Base-by-base conservation (phyloP, 805 yeast genomes). In the Dipodascopsis uninucleata region DNA sequence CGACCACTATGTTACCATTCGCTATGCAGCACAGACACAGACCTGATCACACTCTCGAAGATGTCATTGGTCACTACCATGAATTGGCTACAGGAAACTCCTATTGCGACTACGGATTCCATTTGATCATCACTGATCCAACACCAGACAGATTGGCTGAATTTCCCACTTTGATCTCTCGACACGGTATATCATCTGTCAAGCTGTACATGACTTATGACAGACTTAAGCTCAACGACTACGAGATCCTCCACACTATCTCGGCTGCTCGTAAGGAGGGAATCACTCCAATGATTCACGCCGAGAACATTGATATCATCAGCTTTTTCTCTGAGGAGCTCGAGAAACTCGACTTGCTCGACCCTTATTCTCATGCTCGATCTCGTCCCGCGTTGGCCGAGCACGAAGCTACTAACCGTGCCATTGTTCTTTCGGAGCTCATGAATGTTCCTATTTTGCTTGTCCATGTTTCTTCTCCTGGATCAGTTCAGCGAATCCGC, bases 331-430 rank as follows among this genome's bases (percentile, higher is more conserved):
- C 65, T 32, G 68, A 69, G 34, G 70, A 71, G 44, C 58, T 74
- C 12, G 68, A 67, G 47, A 60, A 62, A 46, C 64, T 67, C 40
- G 63, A 64, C 9, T 48, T 68, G 47, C 61, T 66, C 1, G 71
- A 66, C 18, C 77, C 78, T 4, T 70, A 58, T 47, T 73, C 69
- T 49, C 78, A 74, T 50, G 67, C 76, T 1, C 61, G 70, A n/a
- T 70, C 76, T 4, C 63, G 77, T 38, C 77, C 77, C 4, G 51
- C 63, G 0, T 64, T 64, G 17, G 74, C 74, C 4, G 78, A 74
- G 59, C 76, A 72, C 29, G 77, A 74, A 52, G 78, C 78, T 1
- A 66, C 75, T 4, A 71, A 72, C 54, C 65, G 77, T 36, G 77
- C 72, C 3, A 72, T 74, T 29, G 54, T 70, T 2, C 54, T 74